Conservation (phyloP, 495 filamentous ascomycete species). For the Tuber microsphaerosporum region DNA sequence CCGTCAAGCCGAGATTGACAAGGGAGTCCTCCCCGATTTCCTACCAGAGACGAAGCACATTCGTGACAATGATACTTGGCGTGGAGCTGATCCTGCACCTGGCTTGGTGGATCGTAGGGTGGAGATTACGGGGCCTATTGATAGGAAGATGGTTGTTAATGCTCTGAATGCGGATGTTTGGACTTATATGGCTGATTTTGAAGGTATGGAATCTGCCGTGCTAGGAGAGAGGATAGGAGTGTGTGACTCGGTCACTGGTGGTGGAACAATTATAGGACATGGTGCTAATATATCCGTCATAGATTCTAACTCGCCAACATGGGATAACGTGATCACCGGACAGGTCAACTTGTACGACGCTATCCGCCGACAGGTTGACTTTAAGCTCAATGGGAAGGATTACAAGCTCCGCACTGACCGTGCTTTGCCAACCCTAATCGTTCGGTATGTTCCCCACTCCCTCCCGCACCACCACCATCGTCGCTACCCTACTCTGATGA, state of each 20-base stretch:
- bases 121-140: slow-evolving; percentile 98
- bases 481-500: neutral
- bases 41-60: slow-evolving; percentile 93
- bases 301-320: slow-evolving; percentile 96
- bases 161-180: slow-evolving; percentile 94
- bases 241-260: neutral
- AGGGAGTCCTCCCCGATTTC: slow-evolving; percentile 86
- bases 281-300: slow-evolving; percentile 7
- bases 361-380: slow-evolving; percentile 88
- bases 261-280: neutral
- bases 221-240: neutral
- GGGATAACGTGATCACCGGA: slow-evolving; percentile 99
- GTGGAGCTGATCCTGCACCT: slow-evolving; percentile 84
- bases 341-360: slow-evolving; percentile 98
- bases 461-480: neutral
- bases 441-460: slow-evolving; percentile 47
- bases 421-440: slow-evolving; percentile 70
- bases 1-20: slow-evolving; percentile 92
- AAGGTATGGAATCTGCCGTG: slow-evolving; percentile 53
- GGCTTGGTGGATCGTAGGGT: slow-evolving; percentile 89
- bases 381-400: slow-evolving; percentile 88
- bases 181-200: slow-evolving; percentile 99
- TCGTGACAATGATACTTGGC: slow-evolving; percentile 90
- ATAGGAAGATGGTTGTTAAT: slow-evolving; percentile 99
- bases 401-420: slow-evolving; percentile 94